Evolutionary conservation across 257 asterid genomes (phyloP).

Genomic region (Solanum commersonii): DNA sequence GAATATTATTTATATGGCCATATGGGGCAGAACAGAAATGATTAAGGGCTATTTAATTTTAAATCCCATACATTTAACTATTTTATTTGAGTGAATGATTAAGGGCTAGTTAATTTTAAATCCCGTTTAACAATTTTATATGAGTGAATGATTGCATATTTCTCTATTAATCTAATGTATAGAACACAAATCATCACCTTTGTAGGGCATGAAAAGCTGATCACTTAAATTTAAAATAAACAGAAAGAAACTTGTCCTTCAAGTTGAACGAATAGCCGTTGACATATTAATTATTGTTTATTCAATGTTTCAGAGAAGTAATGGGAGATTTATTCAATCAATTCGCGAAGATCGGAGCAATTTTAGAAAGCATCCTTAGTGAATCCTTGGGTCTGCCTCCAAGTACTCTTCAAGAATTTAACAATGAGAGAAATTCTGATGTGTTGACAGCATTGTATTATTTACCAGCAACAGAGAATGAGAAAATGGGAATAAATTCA

Average conservation of each 20-base stretch:
- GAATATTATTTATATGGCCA: neutral
- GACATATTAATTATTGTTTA: neutral
- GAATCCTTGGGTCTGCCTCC: conserved; percentile 46
- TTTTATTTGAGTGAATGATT: neutral
- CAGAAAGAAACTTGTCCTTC: neutral
- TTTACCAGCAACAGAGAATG: conserved; percentile 32
- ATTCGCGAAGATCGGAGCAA: conserved; percentile 18
- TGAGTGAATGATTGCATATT: neutral
- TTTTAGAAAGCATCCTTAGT: conserved; percentile 34
- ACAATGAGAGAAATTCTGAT: conserved; percentile 45
- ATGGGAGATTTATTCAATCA: conserved; percentile 28
- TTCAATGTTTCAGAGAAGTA: conserved; percentile 19
- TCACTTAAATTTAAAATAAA: neutral
- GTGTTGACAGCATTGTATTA: conserved; percentile 39
- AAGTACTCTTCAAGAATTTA: conserved; percentile 33
- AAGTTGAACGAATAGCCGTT: neutral
- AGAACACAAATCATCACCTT: neutral
- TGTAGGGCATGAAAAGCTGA: neutral
- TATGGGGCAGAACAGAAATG: neutral
- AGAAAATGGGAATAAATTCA: conserved; percentile 22
- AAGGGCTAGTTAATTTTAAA: neutral
- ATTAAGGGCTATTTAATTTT: neutral
- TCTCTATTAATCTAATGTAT: neutral
- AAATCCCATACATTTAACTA: neutral
- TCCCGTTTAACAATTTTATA: neutral